Conservation (phyloP, 345 rosid genomes). For the Dovyalis caffra region DNA sequence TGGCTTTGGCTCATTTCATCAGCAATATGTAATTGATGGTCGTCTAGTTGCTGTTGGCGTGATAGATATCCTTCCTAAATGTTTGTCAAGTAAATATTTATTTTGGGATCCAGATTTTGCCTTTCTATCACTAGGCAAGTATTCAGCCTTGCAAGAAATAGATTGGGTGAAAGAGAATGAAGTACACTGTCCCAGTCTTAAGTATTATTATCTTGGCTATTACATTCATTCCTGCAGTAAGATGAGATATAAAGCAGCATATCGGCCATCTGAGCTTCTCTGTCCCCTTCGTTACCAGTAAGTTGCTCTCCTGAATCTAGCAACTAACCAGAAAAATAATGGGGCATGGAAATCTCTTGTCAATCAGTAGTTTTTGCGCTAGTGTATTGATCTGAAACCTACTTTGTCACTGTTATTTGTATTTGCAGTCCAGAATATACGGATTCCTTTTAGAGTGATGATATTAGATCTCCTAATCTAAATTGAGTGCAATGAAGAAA, state of each 20-base stretch:
- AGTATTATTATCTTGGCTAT: constrained; percentile 94
- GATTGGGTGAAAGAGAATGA: constrained; percentile 74
- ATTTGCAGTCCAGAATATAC: not conserved
- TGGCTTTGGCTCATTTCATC: constrained; percentile 98
- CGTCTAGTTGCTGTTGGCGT: constrained; percentile 91
- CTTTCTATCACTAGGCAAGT: constrained; percentile 79
- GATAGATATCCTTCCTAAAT: constrained; percentile 83
- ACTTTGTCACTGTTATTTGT: not conserved
- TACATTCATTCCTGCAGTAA: constrained; percentile 94
- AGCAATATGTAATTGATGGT: constrained; percentile 82
- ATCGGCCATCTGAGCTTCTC: constrained; percentile 89
- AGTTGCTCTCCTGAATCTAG: constrained; percentile 32
- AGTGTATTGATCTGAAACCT: not conserved
- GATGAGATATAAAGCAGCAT: constrained; percentile 98
- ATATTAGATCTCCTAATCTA: not conserved
- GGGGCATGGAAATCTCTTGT: not conserved
- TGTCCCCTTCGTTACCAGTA: constrained; percentile 92
- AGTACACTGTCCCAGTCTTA: constrained; percentile 63
- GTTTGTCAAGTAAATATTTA: constrained; percentile 90
- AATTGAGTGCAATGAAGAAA: not conserved
- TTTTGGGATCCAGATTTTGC: constrained; percentile 99
- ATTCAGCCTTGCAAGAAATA: constrained; percentile 87
- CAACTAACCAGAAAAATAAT: constrained; percentile 5
- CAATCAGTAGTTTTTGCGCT: not conserved
- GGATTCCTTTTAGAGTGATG: not conserved